Conservation (phyloP, 805 yeast genomes). For the Yarrowia osloensis region DNA sequence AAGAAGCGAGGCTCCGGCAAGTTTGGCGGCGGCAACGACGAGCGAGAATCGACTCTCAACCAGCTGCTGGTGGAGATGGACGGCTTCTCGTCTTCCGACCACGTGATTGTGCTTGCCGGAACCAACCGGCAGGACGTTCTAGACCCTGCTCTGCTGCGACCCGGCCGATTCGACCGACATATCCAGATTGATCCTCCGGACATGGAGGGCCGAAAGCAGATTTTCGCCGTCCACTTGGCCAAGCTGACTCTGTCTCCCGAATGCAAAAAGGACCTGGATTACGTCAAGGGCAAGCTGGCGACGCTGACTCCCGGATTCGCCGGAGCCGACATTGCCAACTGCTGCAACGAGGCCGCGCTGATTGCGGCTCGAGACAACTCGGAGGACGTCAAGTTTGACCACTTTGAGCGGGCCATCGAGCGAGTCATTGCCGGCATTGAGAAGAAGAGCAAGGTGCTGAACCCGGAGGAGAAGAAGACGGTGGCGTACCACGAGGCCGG, state of each 20-base stretch:
- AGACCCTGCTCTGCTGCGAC: slow-evolving; percentile 87
- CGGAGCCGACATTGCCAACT: slow-evolving; percentile 95
- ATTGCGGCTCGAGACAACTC: slow-evolving; percentile 84
- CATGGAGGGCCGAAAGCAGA: slow-evolving; percentile 83
- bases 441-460: slow-evolving; percentile 74
- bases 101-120: slow-evolving; percentile 92
- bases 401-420: slow-evolving; percentile 91
- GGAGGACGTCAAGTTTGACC: slow-evolving; percentile 59
- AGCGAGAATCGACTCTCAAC: slow-evolving; percentile 88
- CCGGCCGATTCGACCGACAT: slow-evolving; percentile 93
- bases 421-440: slow-evolving; percentile 94
- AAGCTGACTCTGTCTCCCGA: slow-evolving; percentile 52
- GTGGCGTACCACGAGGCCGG: slow-evolving; percentile 98
- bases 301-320: slow-evolving; percentile 94
- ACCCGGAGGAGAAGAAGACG: slow-evolving; percentile 76
- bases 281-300: slow-evolving; percentile 78
- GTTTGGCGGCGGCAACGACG: slow-evolving; percentile 69
- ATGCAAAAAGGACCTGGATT: slow-evolving; percentile 45
- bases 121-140: slow-evolving; percentile 90
- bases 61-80: slow-evolving; percentile 95
- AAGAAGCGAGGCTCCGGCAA: slow-evolving; percentile 90
- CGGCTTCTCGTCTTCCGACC: slow-evolving; percentile 85
- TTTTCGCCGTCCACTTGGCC: slow-evolving; percentile 75
- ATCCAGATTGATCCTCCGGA: slow-evolving; percentile 85
- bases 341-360: slow-evolving; percentile 91